A percentile compares a stretch with the other conserved stretches of the same genome.
phyloP scores from a whole-genome alignment of 129 eudicot species.

The Dittrichia graveolens region DNA sequence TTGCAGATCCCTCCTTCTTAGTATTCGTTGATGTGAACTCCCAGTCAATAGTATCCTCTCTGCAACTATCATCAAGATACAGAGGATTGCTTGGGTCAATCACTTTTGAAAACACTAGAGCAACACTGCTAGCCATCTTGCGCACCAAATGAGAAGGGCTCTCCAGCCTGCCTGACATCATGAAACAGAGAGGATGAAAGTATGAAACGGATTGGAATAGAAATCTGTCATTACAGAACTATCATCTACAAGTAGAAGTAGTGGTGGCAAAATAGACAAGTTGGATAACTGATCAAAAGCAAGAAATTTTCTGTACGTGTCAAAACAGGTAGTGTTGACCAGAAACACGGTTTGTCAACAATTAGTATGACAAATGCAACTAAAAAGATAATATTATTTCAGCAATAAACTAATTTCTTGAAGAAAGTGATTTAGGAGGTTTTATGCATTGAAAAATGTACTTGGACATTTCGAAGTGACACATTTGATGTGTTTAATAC shows the following conservation, averaged over 20 bases:
- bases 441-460: background rate
- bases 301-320: too few species aligned
- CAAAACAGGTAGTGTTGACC: background rate
- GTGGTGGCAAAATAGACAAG: background rate
- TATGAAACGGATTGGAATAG: conserved; percentile 10
- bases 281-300: too few species aligned
- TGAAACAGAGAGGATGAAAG: conserved; percentile 4
- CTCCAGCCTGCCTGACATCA: conserved; percentile 82
- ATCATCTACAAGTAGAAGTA: background rate
- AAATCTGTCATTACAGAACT: conserved; percentile 20
- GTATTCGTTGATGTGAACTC: conserved; percentile 66
- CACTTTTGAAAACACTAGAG: conserved; percentile 78
- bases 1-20: conserved; percentile 28
- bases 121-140: conserved; percentile 81
- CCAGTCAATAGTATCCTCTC: conserved; percentile 74
- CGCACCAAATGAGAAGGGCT: conserved; percentile 73
- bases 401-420: background rate
- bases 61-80: conserved; percentile 82
- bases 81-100: conserved; percentile 94
- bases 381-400: background rate
- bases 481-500: background rate
- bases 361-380: background rate
- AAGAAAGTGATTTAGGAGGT: background rate
- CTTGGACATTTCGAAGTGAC: background rate
- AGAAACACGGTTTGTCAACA: background rate